These are phyloP conservation scores for Plasmodium yoelii DNA, from an alignment of 169 alveolate species.

Conservation along the genomic window DNA sequence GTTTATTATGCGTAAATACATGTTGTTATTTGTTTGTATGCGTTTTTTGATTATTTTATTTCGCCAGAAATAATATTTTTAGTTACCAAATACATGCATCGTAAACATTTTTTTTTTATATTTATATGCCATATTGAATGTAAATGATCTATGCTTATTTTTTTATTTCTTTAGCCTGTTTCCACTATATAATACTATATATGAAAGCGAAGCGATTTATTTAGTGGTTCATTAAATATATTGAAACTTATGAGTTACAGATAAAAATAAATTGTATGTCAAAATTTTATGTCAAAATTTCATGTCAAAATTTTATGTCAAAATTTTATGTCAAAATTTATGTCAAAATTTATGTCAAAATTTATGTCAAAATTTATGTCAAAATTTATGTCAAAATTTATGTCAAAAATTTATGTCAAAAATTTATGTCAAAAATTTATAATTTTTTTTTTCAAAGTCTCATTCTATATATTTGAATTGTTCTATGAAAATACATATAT, in stretches of 20 bases:
- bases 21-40: slow-evolving; percentile 2
- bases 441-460: slow-evolving; percentile 13
- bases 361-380: neutral
- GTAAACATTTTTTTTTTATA: neutral
- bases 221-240: slow-evolving; percentile 4
- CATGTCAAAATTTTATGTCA: neutral
- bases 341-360: neutral
- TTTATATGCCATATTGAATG: neutral
- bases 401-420: neutral
- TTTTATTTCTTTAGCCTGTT: slow-evolving; percentile 1
- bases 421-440: neutral
- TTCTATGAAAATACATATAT: slow-evolving; percentile 18
- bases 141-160: slow-evolving; percentile 1
- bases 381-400: neutral
- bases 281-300: neutral
- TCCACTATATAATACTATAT: neutral
- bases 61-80: neutral
- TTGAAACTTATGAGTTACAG: neutral
- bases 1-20: neutral
- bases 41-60: slow-evolving; percentile 6
- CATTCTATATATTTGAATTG: slow-evolving; percentile 2
- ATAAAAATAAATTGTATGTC: neutral
- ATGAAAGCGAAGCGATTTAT: slow-evolving; percentile 13
- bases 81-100: slow-evolving; percentile 11
- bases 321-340: neutral